A percentile compares a stretch with the other conserved stretches of the same genome.
phyloP scores from a whole-genome alignment of 2,329 filamentous ascomycete species.

The Rasamsonia emersonii region DNA sequence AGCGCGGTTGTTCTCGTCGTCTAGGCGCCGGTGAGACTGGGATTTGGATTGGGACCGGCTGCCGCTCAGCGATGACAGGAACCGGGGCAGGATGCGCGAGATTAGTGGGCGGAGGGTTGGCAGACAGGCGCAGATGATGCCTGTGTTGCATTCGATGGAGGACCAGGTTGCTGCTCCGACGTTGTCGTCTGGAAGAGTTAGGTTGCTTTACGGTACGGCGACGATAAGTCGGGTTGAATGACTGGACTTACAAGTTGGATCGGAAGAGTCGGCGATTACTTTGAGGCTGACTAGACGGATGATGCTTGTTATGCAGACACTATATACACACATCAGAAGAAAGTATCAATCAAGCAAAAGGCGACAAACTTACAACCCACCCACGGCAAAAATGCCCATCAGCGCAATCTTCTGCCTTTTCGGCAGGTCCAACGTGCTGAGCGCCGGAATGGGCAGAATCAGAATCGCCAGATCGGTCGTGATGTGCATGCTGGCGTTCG shows the following conservation, averaged over 20 bases:
- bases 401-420: conserved; percentile 33
- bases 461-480: conserved; percentile 36
- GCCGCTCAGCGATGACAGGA: not conserved
- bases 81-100: conserved; percentile 18
- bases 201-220: too few relatives aligned
- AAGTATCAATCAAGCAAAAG: too few relatives aligned
- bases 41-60: too few relatives aligned
- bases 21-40: too few relatives aligned
- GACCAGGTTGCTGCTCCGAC: conserved; percentile 30
- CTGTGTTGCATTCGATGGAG: conserved; percentile 31
- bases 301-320: conserved; percentile 28
- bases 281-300: conserved; percentile 24
- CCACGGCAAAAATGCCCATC: conserved; percentile 34
- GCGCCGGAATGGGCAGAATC: conserved; percentile 37
- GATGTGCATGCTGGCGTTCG: conserved; percentile 38
- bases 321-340: too few relatives aligned
- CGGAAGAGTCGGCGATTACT: conserved; percentile 22
- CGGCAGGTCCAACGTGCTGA: conserved; percentile 33
- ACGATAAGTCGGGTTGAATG: not conserved
- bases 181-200: conserved; percentile 21
- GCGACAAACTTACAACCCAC: conserved; percentile 24
- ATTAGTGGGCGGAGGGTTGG: conserved; percentile 31
- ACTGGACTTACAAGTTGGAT: conserved; percentile 24
- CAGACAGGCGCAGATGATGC: conserved; percentile 35
- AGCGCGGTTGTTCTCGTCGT: too few relatives aligned